Evolutionary conservation across 1,284 basidiomycete genomes (phyloP), one percentile per base, ranked within the genome.

Genomic region (Athelia sp.): DNA sequence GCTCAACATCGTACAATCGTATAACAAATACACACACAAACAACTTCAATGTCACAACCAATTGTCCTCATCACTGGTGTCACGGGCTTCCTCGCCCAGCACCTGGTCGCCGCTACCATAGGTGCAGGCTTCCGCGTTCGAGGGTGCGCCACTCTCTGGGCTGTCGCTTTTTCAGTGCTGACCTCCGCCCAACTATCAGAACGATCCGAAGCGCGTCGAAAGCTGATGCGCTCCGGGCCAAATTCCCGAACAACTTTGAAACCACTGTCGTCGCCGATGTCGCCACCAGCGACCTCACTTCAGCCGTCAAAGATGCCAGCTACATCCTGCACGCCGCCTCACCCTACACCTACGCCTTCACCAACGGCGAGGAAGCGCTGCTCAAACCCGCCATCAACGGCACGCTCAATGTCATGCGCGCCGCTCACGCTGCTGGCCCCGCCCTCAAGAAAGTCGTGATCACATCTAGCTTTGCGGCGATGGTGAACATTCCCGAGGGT

Each of bases 91-190:
- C 36, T 47, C n/a, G 46, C 46, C 10, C 24, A 22, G 4, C 17
- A 42, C 17, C n/a, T 47, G 19, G 34, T 32, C 17, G 17, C 21
- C 6, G 36, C 46, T 43, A 19, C 32, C 6, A 31, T 47, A 18
- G 26, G 42, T 13, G 46, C 36, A 4, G 46, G 46, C 17, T 47
- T 43, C 42, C 46, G 46, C n/a, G 46, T 47, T 24, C 46, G 46
- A 19, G 46, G 46, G 22, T 35, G 18, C 11, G 46, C 42, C 15
- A 6, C n/a, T n/a, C n/a, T n/a, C n/a, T n/a, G n/a, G n/a, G n/a
- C n/a, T n/a, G n/a, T n/a, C n/a, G n/a, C n/a, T n/a, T n/a, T n/a
- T n/a, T n/a, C n/a, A n/a, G n/a, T n/a, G n/a, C n/a, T n/a, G n/a
- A n/a, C n/a, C n/a, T n/a, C n/a, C n/a, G n/a, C n/a, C n/a, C n/a